phyloP scores from a whole-genome alignment of 495 filamentous ascomycete species.

The Tuber magnatum region DNA sequence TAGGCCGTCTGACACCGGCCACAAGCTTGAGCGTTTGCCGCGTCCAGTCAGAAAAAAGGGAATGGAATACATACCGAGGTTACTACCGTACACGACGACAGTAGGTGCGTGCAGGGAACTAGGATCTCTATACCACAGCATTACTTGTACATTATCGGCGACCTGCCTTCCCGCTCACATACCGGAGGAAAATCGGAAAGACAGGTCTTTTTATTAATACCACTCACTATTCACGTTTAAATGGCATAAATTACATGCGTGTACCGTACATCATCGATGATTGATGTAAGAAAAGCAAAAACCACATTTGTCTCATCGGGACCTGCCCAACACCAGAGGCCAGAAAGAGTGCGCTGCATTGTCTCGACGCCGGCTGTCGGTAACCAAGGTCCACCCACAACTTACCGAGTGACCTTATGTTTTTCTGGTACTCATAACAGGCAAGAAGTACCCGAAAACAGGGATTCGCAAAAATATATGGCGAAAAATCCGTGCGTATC shows the following conservation, averaged over 20 bases:
- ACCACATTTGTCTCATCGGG: conserved; percentile 1
- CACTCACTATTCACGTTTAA: conserved; percentile 18
- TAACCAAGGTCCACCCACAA: conserved; percentile 26
- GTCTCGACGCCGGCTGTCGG: conserved; percentile 28
- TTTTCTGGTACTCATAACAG: conserved; percentile 23
- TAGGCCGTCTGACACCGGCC: conserved; percentile 33
- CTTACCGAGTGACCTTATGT: conserved; percentile 25
- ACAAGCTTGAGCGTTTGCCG: conserved; percentile 24
- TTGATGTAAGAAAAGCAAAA: conserved; percentile 11
- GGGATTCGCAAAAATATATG: not conserved
- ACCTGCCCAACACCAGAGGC: conserved; percentile 24
- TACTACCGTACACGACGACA: conserved; percentile 10
- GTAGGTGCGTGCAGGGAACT: conserved; percentile 23
- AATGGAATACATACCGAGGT: conserved; percentile 22
- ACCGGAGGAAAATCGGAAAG: conserved; percentile 17
- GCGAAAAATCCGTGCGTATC: not conserved
- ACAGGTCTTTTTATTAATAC: conserved; percentile 13
- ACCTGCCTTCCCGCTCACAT: conserved; percentile 17
- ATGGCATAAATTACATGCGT: conserved; percentile 6
- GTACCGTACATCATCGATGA: conserved; percentile 21
- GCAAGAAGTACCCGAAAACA: not conserved
- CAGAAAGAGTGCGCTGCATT: conserved; percentile 18
- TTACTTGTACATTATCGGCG: conserved; percentile 18
- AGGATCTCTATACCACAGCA: conserved; percentile 28
- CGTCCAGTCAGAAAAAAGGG: conserved; percentile 29